Conservation (phyloP, 805 yeast genomes). For the Kluyveromyces siamensis region DNA sequence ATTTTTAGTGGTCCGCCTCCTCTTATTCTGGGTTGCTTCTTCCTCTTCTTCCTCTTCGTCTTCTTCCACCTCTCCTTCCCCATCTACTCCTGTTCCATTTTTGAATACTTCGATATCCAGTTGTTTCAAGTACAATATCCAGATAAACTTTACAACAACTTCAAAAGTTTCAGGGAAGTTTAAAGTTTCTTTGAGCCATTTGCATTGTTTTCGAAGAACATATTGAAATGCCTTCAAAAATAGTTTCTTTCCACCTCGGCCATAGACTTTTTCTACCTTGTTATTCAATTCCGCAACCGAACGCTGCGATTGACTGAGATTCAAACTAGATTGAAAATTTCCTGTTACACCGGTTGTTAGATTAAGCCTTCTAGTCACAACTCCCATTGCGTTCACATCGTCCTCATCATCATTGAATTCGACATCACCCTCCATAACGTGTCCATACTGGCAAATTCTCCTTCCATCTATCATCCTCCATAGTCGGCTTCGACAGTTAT, state of each 20-base stretch:
- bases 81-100: slow-evolving; percentile 4
- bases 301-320: slow-evolving; percentile 18
- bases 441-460: slow-evolving; percentile 83
- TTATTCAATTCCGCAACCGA: slow-evolving; percentile 9
- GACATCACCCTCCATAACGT: slow-evolving; percentile 70
- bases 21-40: slow-evolving; percentile 7
- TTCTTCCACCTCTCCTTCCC: slow-evolving; percentile 4
- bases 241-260: slow-evolving; percentile 37
- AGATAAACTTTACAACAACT: slow-evolving; percentile 30
- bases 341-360: slow-evolving; percentile 38
- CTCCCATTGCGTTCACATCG: slow-evolving; percentile 32
- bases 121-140: slow-evolving; percentile 25
- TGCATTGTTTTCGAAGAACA: slow-evolving; percentile 41
- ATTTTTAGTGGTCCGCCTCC: background rate
- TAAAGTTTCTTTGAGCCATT: slow-evolving; percentile 29
- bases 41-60: slow-evolving; percentile 9
- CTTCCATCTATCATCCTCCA: slow-evolving; percentile 72
- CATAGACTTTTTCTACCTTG: slow-evolving; percentile 31
- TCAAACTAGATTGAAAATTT: slow-evolving; percentile 27
- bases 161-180: slow-evolving; percentile 25
- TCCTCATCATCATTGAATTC: slow-evolving; percentile 83
- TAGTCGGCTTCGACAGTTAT: slow-evolving; percentile 74
- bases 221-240: slow-evolving; percentile 41
- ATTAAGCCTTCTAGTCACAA: slow-evolving; percentile 46
- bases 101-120: slow-evolving; percentile 2